Conservation (phyloP, 164 flowering plant species). For the Vitis labrusca region DNA sequence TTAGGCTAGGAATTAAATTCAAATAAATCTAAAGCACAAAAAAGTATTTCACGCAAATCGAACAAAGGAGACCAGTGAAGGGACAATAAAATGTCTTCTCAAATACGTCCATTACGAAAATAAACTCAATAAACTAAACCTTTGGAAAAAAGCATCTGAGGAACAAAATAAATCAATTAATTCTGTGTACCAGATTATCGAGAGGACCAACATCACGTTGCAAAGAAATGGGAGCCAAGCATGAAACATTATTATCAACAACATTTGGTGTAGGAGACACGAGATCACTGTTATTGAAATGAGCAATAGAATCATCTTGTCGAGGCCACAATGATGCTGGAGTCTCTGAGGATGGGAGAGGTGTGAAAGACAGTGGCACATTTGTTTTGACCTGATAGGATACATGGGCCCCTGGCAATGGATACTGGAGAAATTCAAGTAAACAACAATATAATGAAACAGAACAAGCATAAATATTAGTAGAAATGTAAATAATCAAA, state of each 20-base stretch:
- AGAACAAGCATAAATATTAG: neutral
- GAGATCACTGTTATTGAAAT: slow-evolving; percentile 17
- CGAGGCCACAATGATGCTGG: slow-evolving; percentile 32
- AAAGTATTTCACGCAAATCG: too few species aligned
- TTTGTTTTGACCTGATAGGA: slow-evolving; percentile 30
- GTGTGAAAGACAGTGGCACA: slow-evolving; percentile 23
- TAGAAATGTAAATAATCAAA: neutral
- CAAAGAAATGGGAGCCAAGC: slow-evolving; percentile 21
- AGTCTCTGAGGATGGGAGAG: slow-evolving; percentile 26
- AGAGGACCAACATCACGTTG: slow-evolving; percentile 27
- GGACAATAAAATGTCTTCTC: too few species aligned
- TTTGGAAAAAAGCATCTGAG: neutral
- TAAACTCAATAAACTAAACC: neutral
- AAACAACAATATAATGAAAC: neutral
- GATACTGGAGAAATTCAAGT: slow-evolving; percentile 22
- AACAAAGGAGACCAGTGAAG: too few species aligned
- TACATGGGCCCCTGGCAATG: slow-evolving; percentile 30
- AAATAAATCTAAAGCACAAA: too few species aligned
- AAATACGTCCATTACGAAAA: too few species aligned
- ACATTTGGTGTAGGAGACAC: slow-evolving; percentile 20
- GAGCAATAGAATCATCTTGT: slow-evolving; percentile 27
- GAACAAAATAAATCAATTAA: neutral
- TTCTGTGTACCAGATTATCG: slow-evolving; percentile 40
- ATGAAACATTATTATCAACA: slow-evolving; percentile 20
- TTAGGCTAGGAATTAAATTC: too few species aligned